Evolutionary conservation across 139 green algal species (phyloP).

Genomic region (Chlamydomonas sp.): DNA sequence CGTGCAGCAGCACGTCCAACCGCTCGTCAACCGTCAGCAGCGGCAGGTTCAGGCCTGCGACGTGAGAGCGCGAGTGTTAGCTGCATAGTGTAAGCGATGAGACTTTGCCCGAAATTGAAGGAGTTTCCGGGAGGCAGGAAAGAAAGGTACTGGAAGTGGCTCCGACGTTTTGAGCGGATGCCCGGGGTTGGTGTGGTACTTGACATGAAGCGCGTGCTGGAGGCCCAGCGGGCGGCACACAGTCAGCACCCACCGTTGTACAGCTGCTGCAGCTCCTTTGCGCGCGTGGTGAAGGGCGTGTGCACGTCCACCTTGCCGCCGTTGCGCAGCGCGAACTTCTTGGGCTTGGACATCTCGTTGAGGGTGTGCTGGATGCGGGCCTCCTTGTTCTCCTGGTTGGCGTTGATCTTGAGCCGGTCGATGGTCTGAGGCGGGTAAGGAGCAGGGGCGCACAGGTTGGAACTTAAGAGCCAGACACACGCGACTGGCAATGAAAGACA

Average conservation of each 20-base stretch:
- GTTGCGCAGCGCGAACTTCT: conserved; percentile 71
- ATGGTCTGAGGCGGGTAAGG: conserved; percentile 57
- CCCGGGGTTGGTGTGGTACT: background rate
- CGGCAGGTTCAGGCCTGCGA: conserved; percentile 52
- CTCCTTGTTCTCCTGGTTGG: conserved; percentile 67
- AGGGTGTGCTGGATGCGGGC: conserved; percentile 62
- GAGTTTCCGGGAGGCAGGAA: background rate
- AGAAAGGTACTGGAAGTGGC: background rate
- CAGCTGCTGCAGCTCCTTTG: conserved; percentile 83
- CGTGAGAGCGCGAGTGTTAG: background rate
- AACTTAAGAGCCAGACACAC: too few species aligned
- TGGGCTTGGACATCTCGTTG: conserved; percentile 66
- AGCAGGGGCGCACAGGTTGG: background rate
- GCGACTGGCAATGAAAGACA: too few species aligned
- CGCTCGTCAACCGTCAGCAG: conserved; percentile 78
- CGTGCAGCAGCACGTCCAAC: conserved; percentile 89
- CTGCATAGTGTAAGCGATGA: too few species aligned
- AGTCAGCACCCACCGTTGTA: conserved; percentile 69
- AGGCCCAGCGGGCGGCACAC: background rate
- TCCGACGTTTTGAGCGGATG: background rate
- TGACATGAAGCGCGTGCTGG: background rate
- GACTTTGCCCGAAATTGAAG: too few species aligned
- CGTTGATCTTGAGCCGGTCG: conserved; percentile 72
- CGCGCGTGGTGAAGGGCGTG: conserved; percentile 82
- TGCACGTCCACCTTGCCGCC: conserved; percentile 76